Percentiles rank a stretch among this genome's conserved stretches.
Conservation (phyloP, 768 basidiomycete species). For the Termitomyces eurrhizus region DNA sequence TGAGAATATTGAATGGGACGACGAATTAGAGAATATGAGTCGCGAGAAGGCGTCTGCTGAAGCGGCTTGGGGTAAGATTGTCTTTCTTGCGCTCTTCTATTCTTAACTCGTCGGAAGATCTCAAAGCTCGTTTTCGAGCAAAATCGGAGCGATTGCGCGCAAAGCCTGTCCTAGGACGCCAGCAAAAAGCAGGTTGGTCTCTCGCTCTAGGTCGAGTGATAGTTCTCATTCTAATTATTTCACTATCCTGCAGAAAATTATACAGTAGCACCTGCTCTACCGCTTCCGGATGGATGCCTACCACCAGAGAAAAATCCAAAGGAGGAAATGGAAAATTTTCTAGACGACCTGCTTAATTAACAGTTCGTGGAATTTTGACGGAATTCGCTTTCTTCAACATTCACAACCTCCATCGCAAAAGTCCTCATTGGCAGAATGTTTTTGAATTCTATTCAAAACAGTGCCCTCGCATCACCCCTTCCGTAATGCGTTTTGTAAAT, state of each 20-base stretch:
- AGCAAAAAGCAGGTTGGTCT: conserved; percentile 35
- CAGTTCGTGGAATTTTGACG: not conserved
- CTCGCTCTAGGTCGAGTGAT: not conserved
- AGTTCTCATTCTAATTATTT: not conserved
- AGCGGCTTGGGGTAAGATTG: conserved; percentile 60
- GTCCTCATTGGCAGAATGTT: conserved; percentile 17
- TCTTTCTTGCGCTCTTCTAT: not conserved
- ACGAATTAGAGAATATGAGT: conserved; percentile 57
- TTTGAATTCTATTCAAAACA: conserved; percentile 22
- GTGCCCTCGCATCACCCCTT: conserved; percentile 17
- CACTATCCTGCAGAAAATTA: conserved; percentile 1
- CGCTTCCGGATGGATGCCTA: conserved; percentile 20
- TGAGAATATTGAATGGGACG: conserved; percentile 66
- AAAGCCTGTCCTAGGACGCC: conserved; percentile 27
- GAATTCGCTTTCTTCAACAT: not conserved
- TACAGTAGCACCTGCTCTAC: conserved; percentile 21
- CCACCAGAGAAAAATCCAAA: conserved; percentile 39
- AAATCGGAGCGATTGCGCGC: conserved; percentile 45
- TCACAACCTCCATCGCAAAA: not conserved
- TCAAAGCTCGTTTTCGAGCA: conserved; percentile 55
- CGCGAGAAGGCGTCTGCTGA: conserved; percentile 73
- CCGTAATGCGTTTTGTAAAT: conserved; percentile 9
- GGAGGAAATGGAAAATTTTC: conserved; percentile 64
- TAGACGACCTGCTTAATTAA: conserved; percentile 56
- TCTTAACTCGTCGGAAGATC: conserved; percentile 32